These are phyloP conservation scores for Candida sp. DNA, from an alignment of 1,139 yeast genomes.

Conservation along the genomic window DNA sequence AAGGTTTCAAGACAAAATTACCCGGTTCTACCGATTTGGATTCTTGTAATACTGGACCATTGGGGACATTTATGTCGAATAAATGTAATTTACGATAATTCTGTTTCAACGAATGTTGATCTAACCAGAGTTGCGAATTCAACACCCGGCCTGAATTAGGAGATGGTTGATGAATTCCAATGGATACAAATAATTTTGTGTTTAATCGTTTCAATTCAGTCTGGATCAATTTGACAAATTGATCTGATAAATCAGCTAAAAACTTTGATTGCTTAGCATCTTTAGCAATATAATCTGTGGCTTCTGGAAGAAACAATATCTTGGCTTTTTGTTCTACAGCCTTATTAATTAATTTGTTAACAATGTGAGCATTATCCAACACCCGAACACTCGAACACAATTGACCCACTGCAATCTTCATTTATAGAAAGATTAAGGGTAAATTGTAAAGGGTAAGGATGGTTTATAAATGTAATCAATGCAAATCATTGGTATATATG, in stretches of 20 bases:
- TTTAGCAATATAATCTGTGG: slow-evolving; percentile 80
- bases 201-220: slow-evolving; percentile 7
- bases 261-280: slow-evolving; percentile 62
- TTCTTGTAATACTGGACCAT: slow-evolving; percentile 74
- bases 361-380: slow-evolving; percentile 54
- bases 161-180: slow-evolving; percentile 84
- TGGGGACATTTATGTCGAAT: slow-evolving; percentile 80
- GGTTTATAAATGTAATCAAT: no score
- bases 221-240: slow-evolving; percentile 47
- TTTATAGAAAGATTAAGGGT: not conserved
- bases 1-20: slow-evolving; percentile 47
- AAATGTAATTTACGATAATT: slow-evolving; percentile 84
- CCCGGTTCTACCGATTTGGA: slow-evolving; percentile 86
- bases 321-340: slow-evolving; percentile 61
- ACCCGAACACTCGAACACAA: slow-evolving; percentile 71
- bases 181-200: slow-evolving; percentile 27
- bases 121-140: slow-evolving; percentile 72
- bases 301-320: slow-evolving; percentile 86
- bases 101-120: slow-evolving; percentile 34
- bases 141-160: slow-evolving; percentile 43
- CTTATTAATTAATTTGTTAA: slow-evolving; percentile 51
- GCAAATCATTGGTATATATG: no score
- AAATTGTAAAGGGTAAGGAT: no score
- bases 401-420: slow-evolving; percentile 78
- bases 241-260: slow-evolving; percentile 53